These are phyloP conservation scores for Raphanus hybrid DNA, from an alignment of 441 rosid genomes.

Conservation along the genomic window DNA sequence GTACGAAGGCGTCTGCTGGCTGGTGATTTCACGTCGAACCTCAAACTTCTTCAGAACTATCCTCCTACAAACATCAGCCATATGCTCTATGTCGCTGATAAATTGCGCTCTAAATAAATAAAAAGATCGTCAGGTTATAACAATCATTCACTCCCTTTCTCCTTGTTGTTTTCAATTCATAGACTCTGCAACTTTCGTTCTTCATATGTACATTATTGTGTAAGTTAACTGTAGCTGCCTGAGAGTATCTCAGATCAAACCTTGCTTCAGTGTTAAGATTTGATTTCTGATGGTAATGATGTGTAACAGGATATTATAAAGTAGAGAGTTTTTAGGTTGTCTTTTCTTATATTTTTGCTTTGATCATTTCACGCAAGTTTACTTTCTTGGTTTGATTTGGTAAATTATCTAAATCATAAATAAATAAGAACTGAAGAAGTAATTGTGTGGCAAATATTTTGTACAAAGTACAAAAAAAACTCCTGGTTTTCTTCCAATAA, in stretches of 20 bases:
- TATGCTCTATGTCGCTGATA: conserved; percentile 89
- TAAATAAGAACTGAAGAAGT: neutral
- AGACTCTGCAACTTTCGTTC: conserved; percentile 25
- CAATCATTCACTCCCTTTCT: neutral
- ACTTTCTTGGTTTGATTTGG: conserved; percentile 29
- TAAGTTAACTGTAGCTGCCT: conserved; percentile 21
- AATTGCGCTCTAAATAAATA: conserved; percentile 53
- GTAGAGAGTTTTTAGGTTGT: conserved; percentile 25
- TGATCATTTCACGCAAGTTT: conserved; percentile 27
- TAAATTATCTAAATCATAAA: neutral
- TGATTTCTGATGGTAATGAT: conserved; percentile 25
- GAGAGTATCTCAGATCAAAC: conserved; percentile 32
- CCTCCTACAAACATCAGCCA: conserved; percentile 91
- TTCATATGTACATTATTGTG: conserved; percentile 30
- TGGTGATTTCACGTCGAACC: conserved; percentile 95
- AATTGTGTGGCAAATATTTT: neutral
- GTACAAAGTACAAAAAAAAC: neutral
- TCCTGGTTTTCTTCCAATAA: neutral
- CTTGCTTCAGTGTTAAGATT: conserved; percentile 21
- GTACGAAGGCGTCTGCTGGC: conserved; percentile 85
- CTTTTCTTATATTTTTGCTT: conserved; percentile 8
- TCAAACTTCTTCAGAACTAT: conserved; percentile 84
- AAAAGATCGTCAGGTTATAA: conserved; percentile 41
- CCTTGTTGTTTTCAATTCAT: neutral
- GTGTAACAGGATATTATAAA: conserved; percentile 24